Base-by-base conservation (phyloP, 2,329 filamentous ascomycete species). In the Fusarium verrucosum region DNA sequence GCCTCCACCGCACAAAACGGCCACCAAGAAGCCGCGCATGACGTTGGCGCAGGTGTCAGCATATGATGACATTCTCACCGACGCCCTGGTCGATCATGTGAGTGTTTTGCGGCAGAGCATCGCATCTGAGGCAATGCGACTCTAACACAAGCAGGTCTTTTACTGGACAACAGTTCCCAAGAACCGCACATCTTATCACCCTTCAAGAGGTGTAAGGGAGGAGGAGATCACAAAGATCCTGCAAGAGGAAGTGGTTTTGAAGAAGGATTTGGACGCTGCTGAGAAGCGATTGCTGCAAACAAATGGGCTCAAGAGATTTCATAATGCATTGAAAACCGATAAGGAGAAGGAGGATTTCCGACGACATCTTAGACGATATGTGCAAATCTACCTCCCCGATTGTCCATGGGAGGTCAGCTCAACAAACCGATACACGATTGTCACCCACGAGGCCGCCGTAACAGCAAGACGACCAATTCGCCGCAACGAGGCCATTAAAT, bases 121-220 rank as follows among this genome's bases (percentile, higher is more conserved):
- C 33, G 32, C 30, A 20, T 55, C 16, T 41, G 36, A 46, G 28
- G 42, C 36, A 54, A 58, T 58, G 57, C 57, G 42, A 46, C 45
- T 68, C 65, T 70, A 69, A 75, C 58, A 45, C 33, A 16, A 25
- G 22, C 40, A 59, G 94, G 90, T 92, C 10, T 97, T 92, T 78
- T 99, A 95, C 82, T 98, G 95, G 94, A 94, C 94, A 7, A 91
- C 87, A 5, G 97, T 97, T 58, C 94, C 94, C 66, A 99, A 99
- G 79, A 97, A 98, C 73, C 89, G 91, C 61, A 88, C 87, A 53
- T 92, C 92, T 52, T 98, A 96, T 77, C 91, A 92, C 71, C 85
- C 92, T 1, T 92, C 91, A 8, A 89, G 95, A 63, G 92, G 92
- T 36, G 83, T 98, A 46, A 87, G 86, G 50, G 85, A 88, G 70